phyloP scores from a whole-genome alignment of 257 asterid genomes.

The Solanum infundibuliforme region DNA sequence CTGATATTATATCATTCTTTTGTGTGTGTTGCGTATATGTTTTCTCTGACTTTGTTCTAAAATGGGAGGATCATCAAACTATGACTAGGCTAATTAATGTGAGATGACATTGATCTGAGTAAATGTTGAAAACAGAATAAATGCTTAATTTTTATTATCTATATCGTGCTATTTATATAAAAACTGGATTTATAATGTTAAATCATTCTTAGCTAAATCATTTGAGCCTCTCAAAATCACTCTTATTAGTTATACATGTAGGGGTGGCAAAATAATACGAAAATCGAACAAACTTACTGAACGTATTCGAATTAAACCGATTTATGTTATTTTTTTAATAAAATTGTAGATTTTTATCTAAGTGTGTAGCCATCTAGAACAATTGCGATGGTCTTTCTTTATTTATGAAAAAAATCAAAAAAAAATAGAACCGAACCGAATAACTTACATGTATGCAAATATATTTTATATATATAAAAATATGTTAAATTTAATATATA shows the following conservation, averaged over 20 bases:
- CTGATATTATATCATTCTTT: background rate
- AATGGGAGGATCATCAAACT: background rate
- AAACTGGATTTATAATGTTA: background rate
- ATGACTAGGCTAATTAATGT: background rate
- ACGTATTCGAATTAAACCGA: no score
- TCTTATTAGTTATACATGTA: background rate
- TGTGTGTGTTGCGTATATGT: background rate
- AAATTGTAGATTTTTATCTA: no score
- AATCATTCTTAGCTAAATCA: background rate
- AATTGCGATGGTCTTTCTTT: background rate
- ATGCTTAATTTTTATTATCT: no score
- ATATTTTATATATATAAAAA: no score
- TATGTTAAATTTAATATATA: no score
- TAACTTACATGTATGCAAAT: background rate
- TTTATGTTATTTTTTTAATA: background rate
- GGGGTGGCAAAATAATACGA: no score
- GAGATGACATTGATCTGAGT: background rate
- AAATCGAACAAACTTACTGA: no score
- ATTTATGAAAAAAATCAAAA: background rate
- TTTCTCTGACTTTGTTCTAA: background rate
- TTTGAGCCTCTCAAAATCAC: background rate
- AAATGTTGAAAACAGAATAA: background rate
- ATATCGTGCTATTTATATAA: background rate
- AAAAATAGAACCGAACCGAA: rapidly evolving
- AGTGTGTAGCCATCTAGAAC: no score